A percentile compares a stretch with the other conserved stretches of the same genome.
Evolutionary conservation across 2,329 filamentous ascomycete species (phyloP).

Genomic region (Mycosphaerella sp.): DNA sequence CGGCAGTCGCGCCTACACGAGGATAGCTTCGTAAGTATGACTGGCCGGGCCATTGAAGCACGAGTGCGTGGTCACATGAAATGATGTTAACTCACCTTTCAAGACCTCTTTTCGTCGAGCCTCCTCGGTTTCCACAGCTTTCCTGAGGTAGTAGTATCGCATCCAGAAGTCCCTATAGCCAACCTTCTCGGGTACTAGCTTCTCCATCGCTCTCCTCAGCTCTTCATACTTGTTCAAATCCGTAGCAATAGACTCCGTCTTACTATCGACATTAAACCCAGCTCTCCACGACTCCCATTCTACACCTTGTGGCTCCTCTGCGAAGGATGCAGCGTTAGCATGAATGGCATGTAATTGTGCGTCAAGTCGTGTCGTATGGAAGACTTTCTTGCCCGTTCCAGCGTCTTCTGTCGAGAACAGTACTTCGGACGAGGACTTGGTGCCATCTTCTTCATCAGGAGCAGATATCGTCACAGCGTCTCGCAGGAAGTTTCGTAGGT

Average conservation of each 20-base stretch:
- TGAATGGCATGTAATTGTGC: constrained; percentile 95
- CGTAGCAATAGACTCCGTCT: constrained; percentile 73
- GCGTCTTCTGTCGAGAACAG: constrained; percentile 93
- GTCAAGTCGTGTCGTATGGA: constrained; percentile 90
- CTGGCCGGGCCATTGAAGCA: not conserved
- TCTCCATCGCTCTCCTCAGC: constrained; percentile 84
- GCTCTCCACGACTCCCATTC: constrained; percentile 70
- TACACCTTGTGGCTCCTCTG: constrained; percentile 63
- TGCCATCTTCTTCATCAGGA: constrained; percentile 43
- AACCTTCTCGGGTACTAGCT: constrained; percentile 86
- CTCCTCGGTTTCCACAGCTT: constrained; percentile 91
- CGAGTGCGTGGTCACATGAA: not conserved
- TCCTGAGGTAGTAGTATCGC: constrained; percentile 88
- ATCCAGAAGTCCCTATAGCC: constrained; percentile 87
- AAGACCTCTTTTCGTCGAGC: constrained; percentile 79
- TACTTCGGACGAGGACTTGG: constrained; percentile 49
- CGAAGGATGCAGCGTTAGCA: constrained; percentile 72
- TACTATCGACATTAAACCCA: constrained; percentile 71
- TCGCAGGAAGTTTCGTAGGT: constrained; percentile 79
- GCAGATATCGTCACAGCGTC: constrained; percentile 87
- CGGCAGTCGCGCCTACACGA: constrained; percentile 57
- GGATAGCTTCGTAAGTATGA: constrained; percentile 14
- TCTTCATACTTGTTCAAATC: constrained; percentile 85
- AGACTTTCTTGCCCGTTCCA: constrained; percentile 77
- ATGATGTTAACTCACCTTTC: constrained; percentile 58